Conservation (phyloP, 257 asterid species). For the Nicotiana noctiflora region DNA sequence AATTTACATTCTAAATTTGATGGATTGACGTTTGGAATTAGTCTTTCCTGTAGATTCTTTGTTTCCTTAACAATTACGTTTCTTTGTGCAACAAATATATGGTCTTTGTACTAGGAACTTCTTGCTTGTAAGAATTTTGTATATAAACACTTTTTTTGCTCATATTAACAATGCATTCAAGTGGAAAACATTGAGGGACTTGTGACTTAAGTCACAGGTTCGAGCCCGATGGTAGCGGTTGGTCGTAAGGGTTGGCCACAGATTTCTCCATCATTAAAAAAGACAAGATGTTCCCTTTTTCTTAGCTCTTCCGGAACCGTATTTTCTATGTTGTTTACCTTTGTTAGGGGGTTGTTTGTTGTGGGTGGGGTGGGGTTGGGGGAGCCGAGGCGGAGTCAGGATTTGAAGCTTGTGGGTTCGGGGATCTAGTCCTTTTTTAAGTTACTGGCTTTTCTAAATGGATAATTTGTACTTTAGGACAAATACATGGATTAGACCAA, state of each 20-base stretch:
- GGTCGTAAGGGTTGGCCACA: too few species aligned
- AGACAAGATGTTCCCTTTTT: background rate
- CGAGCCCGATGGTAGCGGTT: too few species aligned
- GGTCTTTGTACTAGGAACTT: background rate
- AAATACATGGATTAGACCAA: too few species aligned
- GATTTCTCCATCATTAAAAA: too few species aligned
- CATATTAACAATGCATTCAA: background rate
- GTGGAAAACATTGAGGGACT: too few species aligned
- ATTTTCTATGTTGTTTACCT: background rate
- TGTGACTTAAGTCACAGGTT: too few species aligned
- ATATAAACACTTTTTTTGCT: background rate
- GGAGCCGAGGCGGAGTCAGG: too few species aligned
- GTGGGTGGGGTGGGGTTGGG: too few species aligned
- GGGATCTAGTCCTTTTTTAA: too few species aligned
- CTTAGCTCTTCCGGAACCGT: background rate
- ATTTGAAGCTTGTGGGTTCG: too few species aligned
- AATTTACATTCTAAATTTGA: background rate
- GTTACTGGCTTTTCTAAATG: too few species aligned
- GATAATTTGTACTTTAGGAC: too few species aligned
- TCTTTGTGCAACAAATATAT: background rate
- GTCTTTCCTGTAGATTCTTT: background rate
- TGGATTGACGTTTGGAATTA: background rate
- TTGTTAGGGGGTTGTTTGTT: background rate
- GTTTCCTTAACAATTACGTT: background rate
- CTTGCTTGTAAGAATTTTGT: background rate